phyloP scores from a whole-genome alignment of 495 filamentous ascomycete genomes.

The Schizothecium vesticola region DNA sequence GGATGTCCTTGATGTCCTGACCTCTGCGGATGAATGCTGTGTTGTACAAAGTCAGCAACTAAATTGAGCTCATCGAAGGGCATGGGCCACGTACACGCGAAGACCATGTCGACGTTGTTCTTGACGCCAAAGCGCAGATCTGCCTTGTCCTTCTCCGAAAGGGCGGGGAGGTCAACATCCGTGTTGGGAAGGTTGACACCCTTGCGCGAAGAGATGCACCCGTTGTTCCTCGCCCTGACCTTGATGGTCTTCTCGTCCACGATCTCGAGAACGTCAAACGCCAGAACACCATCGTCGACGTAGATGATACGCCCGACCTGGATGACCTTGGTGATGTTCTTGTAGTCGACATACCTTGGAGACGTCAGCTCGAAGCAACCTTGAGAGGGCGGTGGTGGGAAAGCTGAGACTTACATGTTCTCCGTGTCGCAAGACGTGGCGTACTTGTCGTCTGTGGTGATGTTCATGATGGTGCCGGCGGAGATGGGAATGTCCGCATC shows the following conservation, averaged over 20 bases:
- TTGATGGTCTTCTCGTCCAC: constrained; percentile 82
- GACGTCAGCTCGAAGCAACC: constrained; percentile 10
- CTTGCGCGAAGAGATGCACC: constrained; percentile 96
- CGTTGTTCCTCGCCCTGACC: constrained; percentile 86
- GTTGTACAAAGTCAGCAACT: background rate
- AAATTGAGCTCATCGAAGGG: background rate
- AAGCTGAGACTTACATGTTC: constrained; percentile 72
- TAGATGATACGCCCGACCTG: constrained; percentile 89
- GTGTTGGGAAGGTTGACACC: constrained; percentile 98
- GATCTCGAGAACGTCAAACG: constrained; percentile 86
- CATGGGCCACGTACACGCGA: constrained; percentile 54
- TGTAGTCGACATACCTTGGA: constrained; percentile 92
- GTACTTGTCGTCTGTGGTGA: constrained; percentile 97
- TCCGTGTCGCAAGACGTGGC: constrained; percentile 73
- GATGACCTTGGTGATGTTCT: constrained; percentile 99
- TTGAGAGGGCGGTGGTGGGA: background rate
- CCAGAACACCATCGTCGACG: constrained; percentile 95
- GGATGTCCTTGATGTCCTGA: constrained; percentile 86
- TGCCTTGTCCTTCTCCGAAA: constrained; percentile 96
- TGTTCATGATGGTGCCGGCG: constrained; percentile 77
- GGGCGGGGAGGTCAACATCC: constrained; percentile 92
- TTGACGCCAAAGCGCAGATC: constrained; percentile 93
- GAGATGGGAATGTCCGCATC: constrained; percentile 85
- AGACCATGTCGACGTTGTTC: constrained; percentile 98
- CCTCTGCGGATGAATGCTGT: constrained; percentile 84